A percentile compares a stretch with the other conserved stretches of the same genome.
Conservation (phyloP, 345 rosid species). For the Capsella bursapastoris region DNA sequence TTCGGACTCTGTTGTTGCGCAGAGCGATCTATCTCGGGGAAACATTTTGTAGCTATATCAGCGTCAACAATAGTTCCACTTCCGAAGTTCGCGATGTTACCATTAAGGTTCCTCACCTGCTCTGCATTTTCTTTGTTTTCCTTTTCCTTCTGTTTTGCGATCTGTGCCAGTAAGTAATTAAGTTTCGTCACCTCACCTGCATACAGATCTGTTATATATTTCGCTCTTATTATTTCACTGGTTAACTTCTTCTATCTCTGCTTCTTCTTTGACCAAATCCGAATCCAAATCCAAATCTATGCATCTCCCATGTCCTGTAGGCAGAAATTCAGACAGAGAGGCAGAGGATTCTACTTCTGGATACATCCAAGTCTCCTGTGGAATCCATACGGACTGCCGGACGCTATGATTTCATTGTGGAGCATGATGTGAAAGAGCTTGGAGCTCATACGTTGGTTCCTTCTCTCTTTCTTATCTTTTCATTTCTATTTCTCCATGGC, state of each 20-base stretch:
- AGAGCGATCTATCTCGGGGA: constrained; percentile 96
- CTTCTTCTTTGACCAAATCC: no score
- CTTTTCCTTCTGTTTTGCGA: not conserved
- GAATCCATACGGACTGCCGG: constrained; percentile 86
- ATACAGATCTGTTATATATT: not conserved
- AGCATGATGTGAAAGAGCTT: constrained; percentile 97
- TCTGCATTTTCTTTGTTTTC: not conserved
- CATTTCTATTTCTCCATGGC: not conserved
- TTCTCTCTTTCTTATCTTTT: not conserved
- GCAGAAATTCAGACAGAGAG: constrained; percentile 97
- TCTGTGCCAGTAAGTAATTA: not conserved
- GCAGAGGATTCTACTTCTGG: constrained; percentile 86
- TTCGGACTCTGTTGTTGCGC: not conserved
- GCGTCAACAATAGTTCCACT: constrained; percentile 86
- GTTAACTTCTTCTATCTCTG: not conserved
- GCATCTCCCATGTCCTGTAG: constrained; percentile 47
- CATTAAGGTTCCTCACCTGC: constrained; percentile 60
- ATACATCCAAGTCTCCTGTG: constrained; percentile 86
- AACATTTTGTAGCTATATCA: constrained; percentile 91
- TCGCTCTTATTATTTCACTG: not conserved
- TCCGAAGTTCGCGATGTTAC: constrained; percentile 83
- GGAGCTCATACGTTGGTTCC: constrained; percentile 90
- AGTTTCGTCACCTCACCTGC: not conserved
- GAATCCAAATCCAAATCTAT: not conserved
- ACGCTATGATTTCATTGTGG: constrained; percentile 94